Conservation (phyloP, 1,284 basidiomycete genomes). For the Rhizoctonia solani region DNA sequence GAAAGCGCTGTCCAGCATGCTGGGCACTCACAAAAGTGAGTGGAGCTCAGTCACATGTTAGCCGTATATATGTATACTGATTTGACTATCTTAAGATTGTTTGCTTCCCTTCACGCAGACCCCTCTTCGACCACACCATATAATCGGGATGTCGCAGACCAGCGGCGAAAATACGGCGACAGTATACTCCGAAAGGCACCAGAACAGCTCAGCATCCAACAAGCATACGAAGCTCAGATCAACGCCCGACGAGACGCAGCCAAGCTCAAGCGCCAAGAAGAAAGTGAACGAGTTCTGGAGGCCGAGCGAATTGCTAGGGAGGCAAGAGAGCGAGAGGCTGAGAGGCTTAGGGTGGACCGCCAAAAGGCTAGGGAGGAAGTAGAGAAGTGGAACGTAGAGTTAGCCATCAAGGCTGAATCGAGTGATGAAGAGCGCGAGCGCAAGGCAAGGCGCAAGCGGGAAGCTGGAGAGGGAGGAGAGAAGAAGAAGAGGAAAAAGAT, state of each 20-base stretch:
- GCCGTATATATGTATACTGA: too few relatives aligned
- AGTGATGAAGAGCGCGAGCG: constrained; percentile 77
- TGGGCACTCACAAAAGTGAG: constrained; percentile 84
- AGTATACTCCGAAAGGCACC: constrained; percentile 78
- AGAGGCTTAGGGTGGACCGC: constrained; percentile 61
- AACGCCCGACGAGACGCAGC: constrained; percentile 76
- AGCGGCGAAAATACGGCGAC: constrained; percentile 85
- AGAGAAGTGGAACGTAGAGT: constrained; percentile 69
- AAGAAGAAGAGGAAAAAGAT: constrained; percentile 48
- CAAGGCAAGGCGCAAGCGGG: constrained; percentile 59
- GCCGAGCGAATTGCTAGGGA: constrained; percentile 56
- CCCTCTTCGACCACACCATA: constrained; percentile 75
- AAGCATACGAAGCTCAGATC: constrained; percentile 72
- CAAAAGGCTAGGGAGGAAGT: constrained; percentile 75
- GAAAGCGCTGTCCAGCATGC: constrained; percentile 78
- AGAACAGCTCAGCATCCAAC: constrained; percentile 74
- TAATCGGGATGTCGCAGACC: constrained; percentile 81
- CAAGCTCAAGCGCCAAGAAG: constrained; percentile 66
- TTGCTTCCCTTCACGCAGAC: constrained; percentile 79
- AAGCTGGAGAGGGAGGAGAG: constrained; percentile 47
- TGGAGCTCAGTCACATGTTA: too few relatives aligned
- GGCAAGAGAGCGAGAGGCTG: constrained; percentile 49
- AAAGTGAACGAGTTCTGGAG: constrained; percentile 59
- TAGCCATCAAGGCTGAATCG: constrained; percentile 54
- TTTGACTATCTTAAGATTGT: too few relatives aligned